Base-by-base conservation (phyloP, 2,329 filamentous ascomycete genomes). In the Xylaria sp. region DNA sequence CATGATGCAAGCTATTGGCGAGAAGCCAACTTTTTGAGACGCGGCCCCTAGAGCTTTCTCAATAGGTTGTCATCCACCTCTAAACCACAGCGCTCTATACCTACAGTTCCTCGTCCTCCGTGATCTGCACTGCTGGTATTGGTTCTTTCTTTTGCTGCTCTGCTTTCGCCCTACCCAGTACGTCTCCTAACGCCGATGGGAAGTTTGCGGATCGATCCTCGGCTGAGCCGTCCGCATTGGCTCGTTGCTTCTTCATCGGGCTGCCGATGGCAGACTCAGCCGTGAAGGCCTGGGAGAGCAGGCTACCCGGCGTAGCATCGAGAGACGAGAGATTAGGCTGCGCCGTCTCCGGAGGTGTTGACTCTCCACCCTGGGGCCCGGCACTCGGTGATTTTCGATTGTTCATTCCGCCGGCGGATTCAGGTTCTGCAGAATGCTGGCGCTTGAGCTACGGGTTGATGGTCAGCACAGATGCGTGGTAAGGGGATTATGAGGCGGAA, bases 211-310 rank as follows among this genome's bases (percentile, higher is more conserved):
- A 76, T 35, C 77, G 75, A 60, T 84, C 81, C 58, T 81, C 82
- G 62, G 84, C 80, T 47, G 82, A 79, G 8, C 83, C 85, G 8
- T 85, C 83, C 27, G 88, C 75, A 74, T 90, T 92, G 1, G 90
- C 87, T 42, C 92, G 85, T 66, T 92, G 90, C 77, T 91, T 93
- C 84, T 94, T 94, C 74, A 93, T 85, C 1, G 92, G 92, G 72
- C 91, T 93, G 58, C 90, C 91, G 25, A 93, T 79, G 4, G 82
- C 78, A 8, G 79, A 78, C 40, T 88, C 86, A 23, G 84, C 83
- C 1, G 81, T 81, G 5, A 85, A 78, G 57, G 77, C 78, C 68
- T 84, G 84, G 23, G 80, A 80, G 68, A 82, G 83, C 65, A 85
- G 68, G 76, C 79, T 35, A 10, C 32, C 77, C 74, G 77, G 27